Conservation (phyloP, 140 eudicot genomes). For the Oenanthe javanica region DNA sequence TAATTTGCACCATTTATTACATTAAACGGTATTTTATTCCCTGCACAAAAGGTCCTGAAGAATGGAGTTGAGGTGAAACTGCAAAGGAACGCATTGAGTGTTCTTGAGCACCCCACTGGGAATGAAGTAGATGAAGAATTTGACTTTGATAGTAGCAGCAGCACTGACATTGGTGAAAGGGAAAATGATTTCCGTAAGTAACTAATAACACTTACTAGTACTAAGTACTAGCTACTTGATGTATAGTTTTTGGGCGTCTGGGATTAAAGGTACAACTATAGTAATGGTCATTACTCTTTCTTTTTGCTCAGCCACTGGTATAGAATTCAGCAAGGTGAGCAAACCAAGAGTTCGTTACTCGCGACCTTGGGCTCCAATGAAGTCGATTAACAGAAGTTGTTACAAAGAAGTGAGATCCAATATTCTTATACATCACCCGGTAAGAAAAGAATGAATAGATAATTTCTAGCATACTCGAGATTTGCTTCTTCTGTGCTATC, state of each 20-base stretch:
- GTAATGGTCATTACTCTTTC: not conserved
- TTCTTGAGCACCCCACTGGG: slow-evolving; percentile 96
- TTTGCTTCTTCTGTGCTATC: too few species aligned
- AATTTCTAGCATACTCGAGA: not conserved
- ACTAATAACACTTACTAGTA: not conserved
- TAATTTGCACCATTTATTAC: not conserved
- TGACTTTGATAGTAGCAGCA: slow-evolving; percentile 67
- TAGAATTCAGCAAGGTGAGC: slow-evolving; percentile 66
- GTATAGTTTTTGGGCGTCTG: not conserved
- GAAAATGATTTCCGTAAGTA: slow-evolving; percentile 56
- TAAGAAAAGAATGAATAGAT: slow-evolving; percentile 28
- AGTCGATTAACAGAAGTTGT: slow-evolving; percentile 30
- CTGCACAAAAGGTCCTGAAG: slow-evolving; percentile 58
- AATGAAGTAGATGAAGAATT: slow-evolving; percentile 79
- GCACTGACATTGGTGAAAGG: slow-evolving; percentile 72
- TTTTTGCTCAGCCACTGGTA: slow-evolving; percentile 38
- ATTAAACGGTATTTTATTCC: not conserved
- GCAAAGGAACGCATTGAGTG: slow-evolving; percentile 94
- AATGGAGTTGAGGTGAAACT: slow-evolving; percentile 97
- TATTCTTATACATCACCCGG: slow-evolving; percentile 33
- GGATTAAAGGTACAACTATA: not conserved
- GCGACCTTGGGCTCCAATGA: slow-evolving; percentile 59
- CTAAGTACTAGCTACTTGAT: not conserved
- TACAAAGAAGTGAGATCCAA: slow-evolving; percentile 29
- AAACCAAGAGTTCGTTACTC: slow-evolving; percentile 74